Conservation (phyloP, 768 basidiomycete species). For the Boletus vinaceobasis region DNA sequence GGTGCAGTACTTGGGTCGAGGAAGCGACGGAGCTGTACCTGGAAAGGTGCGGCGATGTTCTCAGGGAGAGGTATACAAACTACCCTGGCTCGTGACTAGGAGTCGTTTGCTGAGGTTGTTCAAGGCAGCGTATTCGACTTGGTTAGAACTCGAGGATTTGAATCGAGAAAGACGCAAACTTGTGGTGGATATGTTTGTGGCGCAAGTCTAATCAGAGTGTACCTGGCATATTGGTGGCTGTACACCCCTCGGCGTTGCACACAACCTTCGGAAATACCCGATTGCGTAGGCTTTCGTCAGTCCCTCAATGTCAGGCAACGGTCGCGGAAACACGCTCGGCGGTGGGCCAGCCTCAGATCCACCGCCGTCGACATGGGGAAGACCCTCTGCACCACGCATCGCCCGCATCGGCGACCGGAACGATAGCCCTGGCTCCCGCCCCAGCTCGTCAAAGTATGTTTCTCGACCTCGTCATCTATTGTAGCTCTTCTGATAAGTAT, state of each 20-base stretch:
- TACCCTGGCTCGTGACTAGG: neutral
- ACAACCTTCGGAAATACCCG: neutral
- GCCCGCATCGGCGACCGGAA: conserved; percentile 56
- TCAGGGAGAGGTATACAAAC: neutral
- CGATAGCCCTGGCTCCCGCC: conserved; percentile 19
- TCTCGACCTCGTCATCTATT: neutral
- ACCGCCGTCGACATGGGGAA: conserved; percentile 46
- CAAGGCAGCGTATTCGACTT: neutral
- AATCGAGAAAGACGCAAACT: neutral
- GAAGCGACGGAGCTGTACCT: neutral
- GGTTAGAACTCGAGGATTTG: neutral
- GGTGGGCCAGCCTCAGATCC: conserved; percentile 45
- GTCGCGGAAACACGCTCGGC: conserved; percentile 45
- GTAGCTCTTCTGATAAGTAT: neutral
- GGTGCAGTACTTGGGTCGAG: conserved; percentile 4
- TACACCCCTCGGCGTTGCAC: neutral
- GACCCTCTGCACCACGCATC: conserved; percentile 40
- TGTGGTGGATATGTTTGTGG: no score
- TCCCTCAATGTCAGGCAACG: conserved; percentile 38
- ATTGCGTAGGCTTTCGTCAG: neutral
- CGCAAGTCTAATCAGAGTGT: no score
- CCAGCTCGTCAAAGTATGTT: conserved; percentile 15
- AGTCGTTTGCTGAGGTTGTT: neutral
- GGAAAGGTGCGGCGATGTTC: neutral
- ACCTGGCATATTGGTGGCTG: neutral